Evolutionary conservation across 805 yeast genomes (phyloP).

Genomic region (Candida ortonii): DNA sequence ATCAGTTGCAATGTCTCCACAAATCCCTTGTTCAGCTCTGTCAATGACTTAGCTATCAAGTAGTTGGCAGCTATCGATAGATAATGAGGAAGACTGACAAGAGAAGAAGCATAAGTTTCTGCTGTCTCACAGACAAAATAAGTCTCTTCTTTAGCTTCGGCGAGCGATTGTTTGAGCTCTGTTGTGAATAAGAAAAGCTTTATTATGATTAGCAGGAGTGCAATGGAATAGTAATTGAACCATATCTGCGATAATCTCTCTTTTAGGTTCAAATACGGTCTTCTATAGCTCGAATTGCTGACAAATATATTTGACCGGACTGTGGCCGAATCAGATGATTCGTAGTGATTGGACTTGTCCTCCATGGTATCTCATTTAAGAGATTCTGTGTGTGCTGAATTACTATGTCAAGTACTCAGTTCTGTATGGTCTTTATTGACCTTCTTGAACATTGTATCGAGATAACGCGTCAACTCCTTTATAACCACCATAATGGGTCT

Average conservation of each 20-base stretch:
- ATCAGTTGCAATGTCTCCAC: slow-evolving; percentile 42
- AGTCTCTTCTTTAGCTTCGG: slow-evolving; percentile 37
- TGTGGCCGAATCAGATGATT: no score
- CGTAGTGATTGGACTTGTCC: no score
- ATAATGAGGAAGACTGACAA: slow-evolving; percentile 53
- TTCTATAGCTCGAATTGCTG: slow-evolving; percentile 17
- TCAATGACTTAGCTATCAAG: slow-evolving; percentile 45
- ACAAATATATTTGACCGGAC: no score
- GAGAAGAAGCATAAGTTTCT: slow-evolving; percentile 36
- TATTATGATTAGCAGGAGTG: slow-evolving; percentile 51
- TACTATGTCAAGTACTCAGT: no score
- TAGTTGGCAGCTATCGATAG: slow-evolving; percentile 53
- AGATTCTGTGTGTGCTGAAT: no score
- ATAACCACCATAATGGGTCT: no score
- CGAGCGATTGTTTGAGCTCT: slow-evolving; percentile 43
- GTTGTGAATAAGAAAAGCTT: slow-evolving; percentile 58
- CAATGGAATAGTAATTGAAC: slow-evolving; percentile 62
- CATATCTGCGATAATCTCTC: slow-evolving; percentile 64
- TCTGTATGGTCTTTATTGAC: no score
- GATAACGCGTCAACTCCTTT: no score
- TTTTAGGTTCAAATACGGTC: slow-evolving; percentile 44
- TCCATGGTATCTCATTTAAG: no score
- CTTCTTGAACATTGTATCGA: no score
- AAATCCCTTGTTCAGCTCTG: slow-evolving; percentile 47
- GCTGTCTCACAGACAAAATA: slow-evolving; percentile 45